Conservation (phyloP, 2,329 filamentous ascomycete species). For the Bipolaris zeicola region DNA sequence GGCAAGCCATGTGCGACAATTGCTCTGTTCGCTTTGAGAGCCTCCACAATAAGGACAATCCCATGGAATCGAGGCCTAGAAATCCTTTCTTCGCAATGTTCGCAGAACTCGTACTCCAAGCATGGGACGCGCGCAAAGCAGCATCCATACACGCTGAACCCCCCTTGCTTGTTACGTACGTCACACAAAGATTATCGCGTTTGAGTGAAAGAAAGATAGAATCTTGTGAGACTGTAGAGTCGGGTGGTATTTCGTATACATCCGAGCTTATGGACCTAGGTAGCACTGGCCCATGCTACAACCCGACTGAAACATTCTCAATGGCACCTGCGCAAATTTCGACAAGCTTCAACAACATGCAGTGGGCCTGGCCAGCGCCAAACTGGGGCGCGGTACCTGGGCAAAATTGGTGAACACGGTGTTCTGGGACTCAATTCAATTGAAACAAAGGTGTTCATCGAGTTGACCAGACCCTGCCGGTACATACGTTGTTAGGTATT, state of each 20-base stretch:
- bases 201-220: background rate
- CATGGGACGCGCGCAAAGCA: conserved; percentile 25
- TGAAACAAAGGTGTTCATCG: background rate
- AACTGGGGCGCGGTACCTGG: conserved; percentile 11
- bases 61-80: conserved; percentile 17
- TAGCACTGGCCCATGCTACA: conserved; percentile 1
- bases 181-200: conserved; percentile 6
- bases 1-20: conserved; percentile 56
- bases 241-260: background rate
- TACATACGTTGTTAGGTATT: background rate
- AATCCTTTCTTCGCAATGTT: conserved; percentile 51
- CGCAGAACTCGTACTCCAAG: conserved; percentile 63
- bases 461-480: background rate
- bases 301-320: background rate
- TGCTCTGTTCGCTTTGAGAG: conserved; percentile 47
- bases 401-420: conserved; percentile 8
- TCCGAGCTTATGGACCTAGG: conserved; percentile 3
- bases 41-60: conserved; percentile 20
- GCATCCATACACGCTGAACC: conserved; percentile 5
- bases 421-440: background rate
- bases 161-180: conserved; percentile 13
- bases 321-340: conserved; percentile 4
- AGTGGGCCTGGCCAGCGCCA: conserved; percentile 13
- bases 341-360: conserved; percentile 1
- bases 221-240: background rate